Evolutionary conservation across 2,329 filamentous ascomycete genomes (phyloP).

Genomic region (Pseudodiploospora longispora): DNA sequence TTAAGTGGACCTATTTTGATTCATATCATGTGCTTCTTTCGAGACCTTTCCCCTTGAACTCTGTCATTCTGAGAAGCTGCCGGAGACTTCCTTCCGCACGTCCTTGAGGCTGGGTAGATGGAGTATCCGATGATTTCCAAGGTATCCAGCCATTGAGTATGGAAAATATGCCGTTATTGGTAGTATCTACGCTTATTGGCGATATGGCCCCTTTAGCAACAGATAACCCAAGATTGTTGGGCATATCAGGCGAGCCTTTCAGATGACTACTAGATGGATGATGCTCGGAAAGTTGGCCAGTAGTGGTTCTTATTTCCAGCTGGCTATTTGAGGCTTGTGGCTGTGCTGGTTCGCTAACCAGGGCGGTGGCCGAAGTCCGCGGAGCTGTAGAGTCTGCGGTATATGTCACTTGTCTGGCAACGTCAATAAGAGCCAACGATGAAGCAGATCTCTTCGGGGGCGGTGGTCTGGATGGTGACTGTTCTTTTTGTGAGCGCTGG

Average conservation of each 20-base stretch:
- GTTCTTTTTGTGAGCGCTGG: conserved; percentile 13
- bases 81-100: conserved; percentile 50
- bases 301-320: conserved; percentile 35
- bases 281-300: conserved; percentile 18
- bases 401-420: conserved; percentile 24
- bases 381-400: conserved; percentile 21
- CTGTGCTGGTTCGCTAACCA: conserved; percentile 48
- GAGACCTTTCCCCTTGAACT: conserved; percentile 26
- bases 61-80: conserved; percentile 37
- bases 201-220: conserved; percentile 20
- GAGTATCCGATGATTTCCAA: conserved; percentile 26
- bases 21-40: conserved; percentile 9
- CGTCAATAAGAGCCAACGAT: conserved; percentile 30
- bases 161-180: conserved; percentile 25
- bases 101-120: conserved; percentile 23
- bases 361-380: conserved; percentile 28
- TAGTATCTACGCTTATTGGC: conserved; percentile 14
- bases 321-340: conserved; percentile 48
- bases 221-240: conserved; percentile 15
- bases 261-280: conserved; percentile 1
- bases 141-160: conserved; percentile 39
- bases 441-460: conserved; percentile 18
- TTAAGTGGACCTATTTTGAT: too few species aligned
- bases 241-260: background rate
- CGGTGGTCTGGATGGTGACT: conserved; percentile 12